Evolutionary conservation across 2,329 filamentous ascomycete genomes (phyloP).

Genomic region (Neurospora crassa): DNA sequence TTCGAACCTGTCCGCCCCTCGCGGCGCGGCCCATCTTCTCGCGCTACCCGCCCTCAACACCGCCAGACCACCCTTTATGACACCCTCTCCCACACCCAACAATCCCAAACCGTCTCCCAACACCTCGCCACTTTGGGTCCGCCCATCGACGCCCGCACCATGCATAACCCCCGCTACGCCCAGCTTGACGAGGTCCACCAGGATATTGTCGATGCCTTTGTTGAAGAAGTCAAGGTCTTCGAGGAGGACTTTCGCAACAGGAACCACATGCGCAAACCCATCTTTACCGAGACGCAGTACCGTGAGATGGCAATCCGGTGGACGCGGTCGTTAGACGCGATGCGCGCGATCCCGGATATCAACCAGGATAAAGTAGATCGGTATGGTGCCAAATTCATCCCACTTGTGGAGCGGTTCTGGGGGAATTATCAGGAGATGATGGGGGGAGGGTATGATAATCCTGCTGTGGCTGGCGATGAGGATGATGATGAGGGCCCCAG

Average conservation of each 20-base stretch:
- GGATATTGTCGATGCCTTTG: constrained; percentile 55
- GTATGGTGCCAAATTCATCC: constrained; percentile 52
- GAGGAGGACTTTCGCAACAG: constrained; percentile 54
- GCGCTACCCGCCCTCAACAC: constrained; percentile 31
- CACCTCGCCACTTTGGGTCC: neutral
- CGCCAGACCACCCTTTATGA: neutral
- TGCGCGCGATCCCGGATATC: constrained; percentile 55
- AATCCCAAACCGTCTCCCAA: neutral
- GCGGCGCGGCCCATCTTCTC: constrained; percentile 27
- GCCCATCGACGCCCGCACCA: neutral
- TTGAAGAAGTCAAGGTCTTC: constrained; percentile 48
- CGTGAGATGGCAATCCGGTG: constrained; percentile 65
- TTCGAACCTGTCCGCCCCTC: constrained; percentile 33
- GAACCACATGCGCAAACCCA: constrained; percentile 43
- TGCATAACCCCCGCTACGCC: constrained; percentile 14
- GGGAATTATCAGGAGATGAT: constrained; percentile 41
- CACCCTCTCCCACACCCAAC: neutral
- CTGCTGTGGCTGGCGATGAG: neutral
- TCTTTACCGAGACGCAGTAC: constrained; percentile 62
- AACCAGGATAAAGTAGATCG: constrained; percentile 50
- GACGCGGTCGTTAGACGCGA: constrained; percentile 50
- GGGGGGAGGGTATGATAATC: constrained; percentile 18
- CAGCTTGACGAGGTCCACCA: constrained; percentile 49
- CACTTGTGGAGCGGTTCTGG: constrained; percentile 42
- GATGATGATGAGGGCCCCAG: neutral